Base-by-base conservation (phyloP, 331 rosid genomes). In the Malus hybrid region DNA sequence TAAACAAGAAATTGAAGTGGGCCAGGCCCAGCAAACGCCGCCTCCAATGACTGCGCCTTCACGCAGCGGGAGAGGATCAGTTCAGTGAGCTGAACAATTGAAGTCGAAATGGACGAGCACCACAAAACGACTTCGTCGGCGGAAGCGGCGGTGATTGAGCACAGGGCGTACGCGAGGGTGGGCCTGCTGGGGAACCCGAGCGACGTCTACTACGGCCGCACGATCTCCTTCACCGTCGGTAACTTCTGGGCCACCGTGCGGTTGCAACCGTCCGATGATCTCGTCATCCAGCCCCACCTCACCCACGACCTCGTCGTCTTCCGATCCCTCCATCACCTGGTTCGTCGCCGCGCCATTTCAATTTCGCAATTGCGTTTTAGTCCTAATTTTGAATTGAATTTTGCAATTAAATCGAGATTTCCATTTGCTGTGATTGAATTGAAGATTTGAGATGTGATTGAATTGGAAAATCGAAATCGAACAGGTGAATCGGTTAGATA, bases 161-260 rank as follows among this genome's bases (percentile, higher is more conserved):
- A 86, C 86, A 83, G 68, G 72, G 87, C 92, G 2, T 87, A 87
- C 75, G 97, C 97, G 1, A 73, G 99, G 22, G 91, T 92, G 3
- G 99, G 99, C 1, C 48, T 95, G 3, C 81, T 95, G 0, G 99
- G 99, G 1, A 94, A 94, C 70, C 99, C 99, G 0, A 95, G 97
- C 82, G 99, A 95, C 29, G 99, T 92, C 0, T 95, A 95, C 76
- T 74, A 16, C 52, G 97, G 99, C 62, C 82, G 84, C 0, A 84
- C 97, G 1, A 89, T 92, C 72, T 84, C 99, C 19, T 78, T 95
- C 73, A 83, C 84, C n/a, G 29, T 88, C 22, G 84, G 82, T 20
- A 89, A 90, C 68, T 90, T 95, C 83, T 87, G 66, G 82, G 96
- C 99, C 66, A 73, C 91, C 32, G 99, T 90, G 10, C 79, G 12